Conservation (phyloP, 83 land plant species). For the Isoetes engelmannii region DNA sequence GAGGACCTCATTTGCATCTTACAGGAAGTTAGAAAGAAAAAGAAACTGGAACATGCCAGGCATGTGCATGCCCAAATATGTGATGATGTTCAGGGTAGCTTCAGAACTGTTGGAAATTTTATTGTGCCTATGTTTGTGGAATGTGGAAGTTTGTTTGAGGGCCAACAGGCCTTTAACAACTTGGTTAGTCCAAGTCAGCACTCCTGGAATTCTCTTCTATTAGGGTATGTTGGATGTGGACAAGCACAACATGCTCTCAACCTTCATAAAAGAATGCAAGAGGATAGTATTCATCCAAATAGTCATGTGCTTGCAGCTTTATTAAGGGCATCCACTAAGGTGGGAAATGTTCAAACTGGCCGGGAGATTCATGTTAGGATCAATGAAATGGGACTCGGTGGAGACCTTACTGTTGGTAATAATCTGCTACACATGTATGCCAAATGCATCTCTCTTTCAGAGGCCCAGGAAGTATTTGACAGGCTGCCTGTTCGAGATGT, state of each 20-base stretch:
- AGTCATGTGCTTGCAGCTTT: background rate
- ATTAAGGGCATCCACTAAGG: background rate
- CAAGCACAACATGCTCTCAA: constrained; percentile 4
- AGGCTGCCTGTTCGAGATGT: constrained; percentile 4
- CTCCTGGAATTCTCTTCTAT: constrained; percentile 9
- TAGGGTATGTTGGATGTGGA: constrained; percentile 2
- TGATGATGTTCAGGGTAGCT: background rate
- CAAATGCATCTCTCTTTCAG: background rate
- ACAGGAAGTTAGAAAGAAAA: constrained; percentile 1
- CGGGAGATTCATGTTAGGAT: too few species aligned
- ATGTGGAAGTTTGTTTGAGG: background rate
- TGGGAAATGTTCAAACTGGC: background rate
- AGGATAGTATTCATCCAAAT: background rate
- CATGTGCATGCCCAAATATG: background rate
- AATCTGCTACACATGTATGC: background rate
- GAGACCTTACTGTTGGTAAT: constrained; percentile 7
- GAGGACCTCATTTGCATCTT: background rate
- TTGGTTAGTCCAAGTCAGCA: background rate
- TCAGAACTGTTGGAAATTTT: background rate
- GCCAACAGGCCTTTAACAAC: background rate
- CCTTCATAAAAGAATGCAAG: background rate
- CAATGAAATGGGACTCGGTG: too few species aligned
- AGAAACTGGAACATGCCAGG: background rate
- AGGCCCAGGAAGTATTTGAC: constrained; percentile 14
- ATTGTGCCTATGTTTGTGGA: constrained; percentile 11